Percentiles rank a stretch among this genome's conserved stretches.
Evolutionary conservation across 305 asterid species (phyloP).

Genomic region (Andrographis paniculata): DNA sequence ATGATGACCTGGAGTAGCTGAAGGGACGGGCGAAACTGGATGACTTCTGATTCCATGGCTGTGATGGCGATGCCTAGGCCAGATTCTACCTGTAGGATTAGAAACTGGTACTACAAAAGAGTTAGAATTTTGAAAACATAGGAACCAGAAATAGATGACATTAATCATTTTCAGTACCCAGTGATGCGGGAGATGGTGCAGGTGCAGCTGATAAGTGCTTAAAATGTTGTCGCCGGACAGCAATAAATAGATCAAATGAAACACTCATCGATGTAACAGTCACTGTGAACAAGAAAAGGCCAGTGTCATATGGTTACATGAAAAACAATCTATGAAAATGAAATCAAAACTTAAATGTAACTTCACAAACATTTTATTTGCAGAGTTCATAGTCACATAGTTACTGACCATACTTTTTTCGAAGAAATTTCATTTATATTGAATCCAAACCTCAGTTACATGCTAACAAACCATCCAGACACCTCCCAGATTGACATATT

Average conservation of each 20-base stretch:
- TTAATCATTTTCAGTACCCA: conserved; percentile 38
- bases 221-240: conserved; percentile 30
- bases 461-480: not conserved
- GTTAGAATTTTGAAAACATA: conserved; percentile 8
- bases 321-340: not conserved
- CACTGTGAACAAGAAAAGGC: conserved; percentile 36
- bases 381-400: not conserved
- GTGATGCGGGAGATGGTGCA: conserved; percentile 47
- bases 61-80: conserved; percentile 38
- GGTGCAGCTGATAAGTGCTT: conserved; percentile 42
- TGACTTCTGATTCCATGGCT: conserved; percentile 34
- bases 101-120: conserved; percentile 41
- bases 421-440: no score
- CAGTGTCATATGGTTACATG: conserved; percentile 2
- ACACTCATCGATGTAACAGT: conserved; percentile 32
- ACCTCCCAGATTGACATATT: not conserved
- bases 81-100: conserved; percentile 35
- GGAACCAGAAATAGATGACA: conserved; percentile 6
- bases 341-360: not conserved
- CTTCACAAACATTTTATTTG: no score
- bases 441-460: conserved; percentile 2
- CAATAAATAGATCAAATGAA: conserved; percentile 31
- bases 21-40: conserved; percentile 67
- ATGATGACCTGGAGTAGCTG: conserved; percentile 55
- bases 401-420: no score